Conservation (phyloP, 768 basidiomycete genomes). For the Tricholoma hemisulphureum region DNA sequence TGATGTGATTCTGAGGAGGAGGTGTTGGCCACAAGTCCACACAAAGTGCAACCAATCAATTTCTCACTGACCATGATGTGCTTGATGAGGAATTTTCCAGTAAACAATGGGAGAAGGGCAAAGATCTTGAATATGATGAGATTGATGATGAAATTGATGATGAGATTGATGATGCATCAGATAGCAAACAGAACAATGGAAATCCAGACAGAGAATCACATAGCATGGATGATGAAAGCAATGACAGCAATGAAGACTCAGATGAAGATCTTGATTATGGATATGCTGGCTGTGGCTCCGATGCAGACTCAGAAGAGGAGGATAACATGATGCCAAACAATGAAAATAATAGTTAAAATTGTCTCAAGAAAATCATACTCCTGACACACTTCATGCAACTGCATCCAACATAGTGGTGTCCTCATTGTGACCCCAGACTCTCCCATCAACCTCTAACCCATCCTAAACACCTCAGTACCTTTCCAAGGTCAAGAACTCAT, state of each 20-base stretch:
- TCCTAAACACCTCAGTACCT: too few relatives aligned
- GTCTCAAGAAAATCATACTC: too few relatives aligned
- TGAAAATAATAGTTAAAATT: too few relatives aligned
- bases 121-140: not conserved
- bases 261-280: not conserved
- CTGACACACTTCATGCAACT: too few relatives aligned
- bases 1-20: not conserved
- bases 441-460: too few relatives aligned
- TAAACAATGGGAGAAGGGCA: not conserved
- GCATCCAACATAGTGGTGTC: too few relatives aligned
- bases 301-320: not conserved
- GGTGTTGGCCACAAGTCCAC: not conserved
- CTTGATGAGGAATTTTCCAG: not conserved
- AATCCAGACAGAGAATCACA: not conserved
- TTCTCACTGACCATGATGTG: not conserved
- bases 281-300: not conserved
- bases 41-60: not conserved
- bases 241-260: not conserved
- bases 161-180: not conserved
- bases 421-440: too few relatives aligned
- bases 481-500: too few relatives aligned
- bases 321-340: too few relatives aligned
- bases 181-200: not conserved
- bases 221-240: not conserved
- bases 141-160: not conserved